Conservation (phyloP, 202 grass and related monocot species). For the Elaeis oleifera region DNA sequence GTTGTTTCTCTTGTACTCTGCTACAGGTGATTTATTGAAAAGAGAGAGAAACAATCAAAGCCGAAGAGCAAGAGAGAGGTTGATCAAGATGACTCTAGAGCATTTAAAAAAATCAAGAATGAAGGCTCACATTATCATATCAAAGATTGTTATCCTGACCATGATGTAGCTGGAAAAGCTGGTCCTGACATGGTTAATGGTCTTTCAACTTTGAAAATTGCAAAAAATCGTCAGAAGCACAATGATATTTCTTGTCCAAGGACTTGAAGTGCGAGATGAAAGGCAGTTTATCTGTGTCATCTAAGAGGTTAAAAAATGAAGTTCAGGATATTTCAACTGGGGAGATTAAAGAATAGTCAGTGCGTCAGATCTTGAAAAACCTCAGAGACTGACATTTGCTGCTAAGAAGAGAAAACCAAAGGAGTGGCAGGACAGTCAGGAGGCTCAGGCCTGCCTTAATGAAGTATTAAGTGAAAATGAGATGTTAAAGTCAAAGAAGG, state of each 20-base stretch:
- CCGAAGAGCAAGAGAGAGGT: constrained; percentile 69
- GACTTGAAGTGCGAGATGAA: constrained; percentile 31
- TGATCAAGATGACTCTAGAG: constrained; percentile 51
- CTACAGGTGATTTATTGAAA: constrained; percentile 50
- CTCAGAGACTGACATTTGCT: constrained; percentile 24
- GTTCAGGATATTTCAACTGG: constrained; percentile 30
- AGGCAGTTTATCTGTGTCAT: constrained; percentile 29
- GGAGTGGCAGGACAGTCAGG: constrained; percentile 43
- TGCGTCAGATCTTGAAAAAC: constrained; percentile 47
- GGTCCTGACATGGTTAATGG: constrained; percentile 35
- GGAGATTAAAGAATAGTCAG: constrained; percentile 39
- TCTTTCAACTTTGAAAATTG: constrained; percentile 29
- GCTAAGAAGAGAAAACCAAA: constrained; percentile 61
- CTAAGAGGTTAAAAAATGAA: constrained; percentile 43
- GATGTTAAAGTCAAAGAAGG: constrained; percentile 49
- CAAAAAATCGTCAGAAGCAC: constrained; percentile 12
- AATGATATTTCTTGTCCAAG: constrained; percentile 36
- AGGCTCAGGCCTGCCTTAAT: constrained; percentile 29
- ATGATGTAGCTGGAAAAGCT: constrained; percentile 31
- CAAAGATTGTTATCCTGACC: constrained; percentile 42
- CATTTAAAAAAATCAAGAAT: constrained; percentile 75
- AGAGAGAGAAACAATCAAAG: constrained; percentile 69
- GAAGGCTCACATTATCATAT: constrained; percentile 38
- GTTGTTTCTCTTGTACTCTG: constrained; percentile 17
- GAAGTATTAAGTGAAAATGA: constrained; percentile 30